A percentile compares a stretch with the other conserved stretches of the same genome.
Evolutionary conservation across 2,329 filamentous ascomycete genomes (phyloP).

Genomic region (Neofusicoccum laricinum): DNA sequence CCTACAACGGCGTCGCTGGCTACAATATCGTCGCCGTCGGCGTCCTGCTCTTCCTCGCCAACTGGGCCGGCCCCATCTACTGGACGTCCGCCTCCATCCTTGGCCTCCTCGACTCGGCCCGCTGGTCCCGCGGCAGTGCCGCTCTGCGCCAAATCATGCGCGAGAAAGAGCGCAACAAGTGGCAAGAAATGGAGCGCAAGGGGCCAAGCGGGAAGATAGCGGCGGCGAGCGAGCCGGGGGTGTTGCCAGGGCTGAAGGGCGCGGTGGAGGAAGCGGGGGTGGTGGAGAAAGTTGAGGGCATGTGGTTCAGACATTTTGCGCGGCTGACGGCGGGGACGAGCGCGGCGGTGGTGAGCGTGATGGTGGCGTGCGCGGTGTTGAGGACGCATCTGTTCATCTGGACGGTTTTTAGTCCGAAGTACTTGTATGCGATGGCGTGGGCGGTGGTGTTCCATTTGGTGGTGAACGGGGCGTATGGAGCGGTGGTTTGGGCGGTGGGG

Average conservation of each 20-base stretch:
- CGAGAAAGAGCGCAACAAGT: not conserved
- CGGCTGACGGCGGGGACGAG: constrained; percentile 70
- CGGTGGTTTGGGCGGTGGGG: constrained; percentile 26
- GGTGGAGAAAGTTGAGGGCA: not conserved
- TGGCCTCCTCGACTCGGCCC: constrained; percentile 9
- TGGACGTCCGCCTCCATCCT: constrained; percentile 62
- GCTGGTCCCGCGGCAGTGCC: constrained; percentile 1
- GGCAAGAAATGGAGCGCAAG: not conserved
- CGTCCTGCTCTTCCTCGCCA: constrained; percentile 77
- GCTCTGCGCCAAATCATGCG: constrained; percentile 3
- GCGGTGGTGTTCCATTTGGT: constrained; percentile 72
- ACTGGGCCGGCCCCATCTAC: constrained; percentile 90
- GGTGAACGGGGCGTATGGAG: constrained; percentile 31
- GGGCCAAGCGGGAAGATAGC: constrained; percentile 18
- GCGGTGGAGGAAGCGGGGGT: not conserved
- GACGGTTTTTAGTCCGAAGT: constrained; percentile 98
- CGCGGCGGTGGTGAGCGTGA: constrained; percentile 66
- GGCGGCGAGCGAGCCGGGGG: not conserved
- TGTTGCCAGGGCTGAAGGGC: constrained; percentile 19
- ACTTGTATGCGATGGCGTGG: constrained; percentile 90
- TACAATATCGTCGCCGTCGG: constrained; percentile 84
- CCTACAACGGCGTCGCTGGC: constrained; percentile 83
- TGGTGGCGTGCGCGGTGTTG: constrained; percentile 81
- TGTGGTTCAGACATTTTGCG: constrained; percentile 49
- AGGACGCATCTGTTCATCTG: constrained; percentile 94